Base-by-base conservation (phyloP, 106 monocot species). In the Dendrobium huoshanense region DNA sequence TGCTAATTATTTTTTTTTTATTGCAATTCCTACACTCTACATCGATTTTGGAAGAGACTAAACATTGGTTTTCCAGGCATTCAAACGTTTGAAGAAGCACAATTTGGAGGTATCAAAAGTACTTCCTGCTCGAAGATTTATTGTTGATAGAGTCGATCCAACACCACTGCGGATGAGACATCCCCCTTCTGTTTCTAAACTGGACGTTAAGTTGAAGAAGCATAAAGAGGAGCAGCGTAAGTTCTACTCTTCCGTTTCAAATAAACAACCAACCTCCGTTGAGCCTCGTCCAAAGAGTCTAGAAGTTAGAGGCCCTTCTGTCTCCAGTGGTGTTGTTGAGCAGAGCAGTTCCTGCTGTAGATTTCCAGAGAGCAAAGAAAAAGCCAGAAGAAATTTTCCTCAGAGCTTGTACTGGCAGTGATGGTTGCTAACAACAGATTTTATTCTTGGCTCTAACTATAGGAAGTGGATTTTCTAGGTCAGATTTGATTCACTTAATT, bases 401-500 rank as follows among this genome's bases (percentile, higher is more conserved):
- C 74, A 74, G 22, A 49, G 3, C 51, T 25, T 49, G 49, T 49
- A 0, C 48, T 49, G 49, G 13, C 51, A 51, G 13, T 51, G 15
- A 51, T 49, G 48, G 47, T 20, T 49, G 45, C 49, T 76, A 76
- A 47, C 76, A 22, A 27, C 25, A 51, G 15, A 76, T 15, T 49
- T 76, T 76, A 27, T 27, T 41, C 43, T 74, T n/a, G 43, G 74
- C 74, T 74, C 43, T 43, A 74, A 74, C 20, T 72, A 72, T 40
- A 72, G 72, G 16, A 72, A 72, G 72, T 4, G 40, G 33, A 13
- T 72, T 72, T 72, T 59, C 33, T 82, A 77, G 82, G 49, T 77
- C 75, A 82, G 77, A 65, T 44, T 4, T 51, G 37, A 42, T 75
- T 56, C 65, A 55, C 77, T 72, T 70, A 78, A 72, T 70, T 83